Base-by-base conservation (phyloP, 2,329 filamentous ascomycete genomes). In the Nigrospora sphaerica region DNA sequence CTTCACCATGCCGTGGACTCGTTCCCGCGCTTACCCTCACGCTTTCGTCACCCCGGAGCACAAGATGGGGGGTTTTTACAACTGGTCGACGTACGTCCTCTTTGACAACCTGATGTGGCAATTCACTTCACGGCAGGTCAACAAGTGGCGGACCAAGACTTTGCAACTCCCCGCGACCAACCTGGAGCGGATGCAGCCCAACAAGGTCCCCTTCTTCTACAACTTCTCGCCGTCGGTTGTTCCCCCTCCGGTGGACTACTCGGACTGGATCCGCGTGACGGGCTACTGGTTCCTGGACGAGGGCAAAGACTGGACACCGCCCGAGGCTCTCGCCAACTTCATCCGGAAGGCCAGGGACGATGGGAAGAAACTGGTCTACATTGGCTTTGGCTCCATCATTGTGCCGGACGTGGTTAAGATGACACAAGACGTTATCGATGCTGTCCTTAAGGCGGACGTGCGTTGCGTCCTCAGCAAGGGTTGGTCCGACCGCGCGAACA, bases 1-100 rank as follows among this genome's bases (percentile, higher is more conserved):
- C 0, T 98, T 98, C 62, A 95, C 90, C 16, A 98, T 98, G 93
- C 93, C 93, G 0, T 98, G 93, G 93, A 95, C 93, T 1, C 83
- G 91, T 42, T 98, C 93, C 14, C 78, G 93, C 45, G 90, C 92
- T 1, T 98, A 98, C 58, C 93, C 93, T 3, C 93, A 98, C 65
- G 93, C 93, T 1, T 98, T 98, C 66, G 86, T 92, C 23, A 91
- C 95, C 51, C 87, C 90, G 2, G 88, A 95, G 51, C 83, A 88
- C 65, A 96, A 95, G 69, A 89, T 95, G 82, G 93, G 93, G 46
- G 93, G 93, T 19, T 85, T 85, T 0, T 97, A 95, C 72, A 98
- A 98, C 62, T 90, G 91, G 62, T 83, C 95, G 60, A 93, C 90
- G 0, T 98, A 98, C 57, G 83, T 95, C 51, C 86, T 96, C 77